phyloP scores from a whole-genome alignment of 306 rosid genomes.

The Oemleria cerasiformis region DNA sequence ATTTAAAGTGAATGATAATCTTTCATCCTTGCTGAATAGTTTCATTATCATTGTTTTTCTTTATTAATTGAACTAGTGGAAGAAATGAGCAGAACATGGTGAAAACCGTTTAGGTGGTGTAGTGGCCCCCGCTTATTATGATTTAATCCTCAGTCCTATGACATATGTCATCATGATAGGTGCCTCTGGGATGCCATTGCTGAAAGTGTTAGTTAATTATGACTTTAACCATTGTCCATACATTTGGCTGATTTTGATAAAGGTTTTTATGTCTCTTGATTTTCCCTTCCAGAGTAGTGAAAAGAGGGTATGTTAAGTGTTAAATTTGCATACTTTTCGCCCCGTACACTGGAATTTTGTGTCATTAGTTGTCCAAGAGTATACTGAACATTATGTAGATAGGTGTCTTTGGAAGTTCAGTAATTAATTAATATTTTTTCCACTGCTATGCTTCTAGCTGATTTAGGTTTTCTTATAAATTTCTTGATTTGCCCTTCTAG shows the following conservation, averaged over 20 bases:
- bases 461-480: background rate
- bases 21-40: background rate
- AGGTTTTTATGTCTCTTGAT: background rate
- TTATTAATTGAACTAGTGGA: conserved; percentile 8
- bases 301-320: background rate
- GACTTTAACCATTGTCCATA: background rate
- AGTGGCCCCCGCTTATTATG: background rate
- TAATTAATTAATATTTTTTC: background rate
- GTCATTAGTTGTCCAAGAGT: background rate
- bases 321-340: background rate
- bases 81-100: background rate
- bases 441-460: background rate
- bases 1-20: conserved; percentile 13
- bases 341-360: background rate
- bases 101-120: background rate
- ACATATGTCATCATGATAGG: background rate
- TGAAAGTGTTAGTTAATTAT: background rate
- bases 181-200: background rate
- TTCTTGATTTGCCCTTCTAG: background rate
- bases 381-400: background rate
- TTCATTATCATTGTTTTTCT: background rate
- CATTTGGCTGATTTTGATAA: background rate
- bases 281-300: background rate
- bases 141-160: background rate
- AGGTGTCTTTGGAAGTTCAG: background rate